phyloP scores from a whole-genome alignment of 768 basidiomycete species.

The Tephrocybe rancida region DNA sequence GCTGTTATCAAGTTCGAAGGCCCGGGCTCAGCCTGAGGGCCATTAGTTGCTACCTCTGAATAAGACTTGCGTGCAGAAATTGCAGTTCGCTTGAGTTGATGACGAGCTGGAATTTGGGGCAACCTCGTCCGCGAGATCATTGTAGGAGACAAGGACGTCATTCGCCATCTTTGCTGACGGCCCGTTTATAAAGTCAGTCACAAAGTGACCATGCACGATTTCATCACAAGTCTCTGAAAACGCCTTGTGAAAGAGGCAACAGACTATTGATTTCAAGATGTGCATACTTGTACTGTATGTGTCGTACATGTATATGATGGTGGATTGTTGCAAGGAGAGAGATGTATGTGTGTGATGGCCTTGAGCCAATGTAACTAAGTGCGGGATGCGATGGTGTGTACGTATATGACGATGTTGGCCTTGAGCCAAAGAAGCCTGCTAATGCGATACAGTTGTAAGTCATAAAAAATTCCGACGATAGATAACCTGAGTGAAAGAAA shows the following conservation, averaged over 20 bases:
- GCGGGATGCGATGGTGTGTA: constrained; percentile 15
- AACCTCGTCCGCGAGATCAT: constrained; percentile 3
- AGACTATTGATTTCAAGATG: background rate
- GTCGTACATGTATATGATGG: background rate
- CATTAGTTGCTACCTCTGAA: background rate
- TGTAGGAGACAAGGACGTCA: background rate
- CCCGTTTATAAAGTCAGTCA: no score
- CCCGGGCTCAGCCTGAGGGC: background rate
- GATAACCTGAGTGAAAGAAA: constrained; percentile 4
- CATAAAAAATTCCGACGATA: constrained; percentile 20
- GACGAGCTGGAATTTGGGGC: background rate
- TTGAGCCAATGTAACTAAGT: constrained; percentile 22
- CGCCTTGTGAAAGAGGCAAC: background rate
- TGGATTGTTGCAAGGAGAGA: constrained; percentile 1
- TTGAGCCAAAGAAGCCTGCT: constrained; percentile 22
- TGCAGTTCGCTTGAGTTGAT: background rate
- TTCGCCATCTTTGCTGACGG: no score
- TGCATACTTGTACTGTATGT: background rate
- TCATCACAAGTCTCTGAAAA: no score
- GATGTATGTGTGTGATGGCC: constrained; percentile 19
- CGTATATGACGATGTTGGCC: constrained; percentile 20
- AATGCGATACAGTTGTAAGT: constrained; percentile 24
- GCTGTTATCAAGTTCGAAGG: background rate
- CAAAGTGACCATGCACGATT: no score
- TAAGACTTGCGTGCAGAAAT: background rate